phyloP scores from a whole-genome alignment of 2,329 filamentous ascomycete species.

The Chrysoporthe deuterocubensis region DNA sequence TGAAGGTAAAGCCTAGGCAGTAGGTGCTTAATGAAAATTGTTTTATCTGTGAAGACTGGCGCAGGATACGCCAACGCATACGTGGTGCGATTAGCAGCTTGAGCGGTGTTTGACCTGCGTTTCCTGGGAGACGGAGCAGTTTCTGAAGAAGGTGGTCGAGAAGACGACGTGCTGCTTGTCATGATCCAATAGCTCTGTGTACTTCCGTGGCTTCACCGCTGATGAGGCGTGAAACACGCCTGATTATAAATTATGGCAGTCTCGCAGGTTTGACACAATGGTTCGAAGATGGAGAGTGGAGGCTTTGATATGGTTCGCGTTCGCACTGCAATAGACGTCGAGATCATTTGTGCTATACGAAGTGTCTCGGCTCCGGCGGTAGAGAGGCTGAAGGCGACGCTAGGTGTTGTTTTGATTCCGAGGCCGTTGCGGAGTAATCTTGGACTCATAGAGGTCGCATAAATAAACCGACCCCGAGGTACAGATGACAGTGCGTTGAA shows the following conservation, averaged over 20 bases:
- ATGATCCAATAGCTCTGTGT: not conserved
- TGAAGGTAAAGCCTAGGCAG: conserved; percentile 20
- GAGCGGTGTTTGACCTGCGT: not conserved
- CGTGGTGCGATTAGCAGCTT: not conserved
- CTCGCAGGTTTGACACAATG: not conserved
- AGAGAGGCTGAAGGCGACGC: not conserved
- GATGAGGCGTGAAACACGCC: not conserved
- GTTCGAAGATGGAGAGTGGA: not conserved
- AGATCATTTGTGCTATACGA: not conserved
- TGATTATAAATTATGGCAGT: not conserved
- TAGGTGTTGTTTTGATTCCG: not conserved
- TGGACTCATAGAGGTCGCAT: not conserved
- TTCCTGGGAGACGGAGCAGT: not conserved
- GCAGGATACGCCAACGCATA: conserved; percentile 22
- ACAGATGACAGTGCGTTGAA: not conserved
- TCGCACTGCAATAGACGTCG: not conserved
- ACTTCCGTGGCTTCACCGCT: not conserved
- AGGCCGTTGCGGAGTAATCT: not conserved
- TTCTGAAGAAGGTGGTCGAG: not conserved
- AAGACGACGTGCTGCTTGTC: not conserved
- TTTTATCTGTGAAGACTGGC: conserved; percentile 18
- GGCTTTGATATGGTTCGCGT: not conserved
- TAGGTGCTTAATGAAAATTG: conserved; percentile 19
- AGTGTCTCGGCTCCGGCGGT: not conserved
- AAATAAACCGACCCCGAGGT: not conserved